Base-by-base conservation (phyloP, 2,329 filamentous ascomycete species). In the Botrytis fabae region DNA sequence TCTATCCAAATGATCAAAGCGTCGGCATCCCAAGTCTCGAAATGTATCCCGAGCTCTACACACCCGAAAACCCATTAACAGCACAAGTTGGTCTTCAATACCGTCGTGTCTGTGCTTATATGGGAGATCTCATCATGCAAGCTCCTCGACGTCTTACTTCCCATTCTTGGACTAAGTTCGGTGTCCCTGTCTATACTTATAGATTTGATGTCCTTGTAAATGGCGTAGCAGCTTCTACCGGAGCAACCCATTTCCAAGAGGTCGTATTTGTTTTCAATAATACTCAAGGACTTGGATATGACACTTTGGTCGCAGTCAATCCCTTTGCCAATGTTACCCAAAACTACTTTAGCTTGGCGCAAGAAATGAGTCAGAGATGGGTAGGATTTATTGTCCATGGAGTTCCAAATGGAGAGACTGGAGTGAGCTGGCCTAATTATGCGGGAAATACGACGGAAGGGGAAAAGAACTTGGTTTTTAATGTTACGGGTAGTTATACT, bases 231-330 rank as follows among this genome's bases (percentile, higher is more conserved):
- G 46, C 62, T 62, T 54, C 69, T 10, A 69, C 73, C 6, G 82
- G 82, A 25, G 77, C 78, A 8, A 79, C 79, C 51, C 84, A 85
- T 75, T 85, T 84, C 78, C 80, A 85, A 72, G 86, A 88, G 78
- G 85, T 88, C 0, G 82, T 84, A 0, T 88, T 87, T 74, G 86
- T 89, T 10, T 86, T 89, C 69, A 78, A 87, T 75, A 89, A 90
- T 75, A 79, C 83, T 10, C 74, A 82, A 7, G 87, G 86, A 1
- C 73, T 80, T 4, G 86, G 86, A 1, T 87, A 86, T 73, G 72
- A 54, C 1, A 84, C 84, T 0, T 83, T 85, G 59, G 28, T 38
- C 4, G 28, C 42, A 10, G 60, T 54, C 9, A 10, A 71, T 54
- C 46, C 69, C 1, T 60, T 61, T 35, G 51, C 28, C 10, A 70